A percentile compares a stretch with the other conserved stretches of the same genome.
These are phyloP conservation scores for Sordariomycetes sp. DNA, from an alignment of 2,329 filamentous ascomycete species.

Conservation along the genomic window DNA sequence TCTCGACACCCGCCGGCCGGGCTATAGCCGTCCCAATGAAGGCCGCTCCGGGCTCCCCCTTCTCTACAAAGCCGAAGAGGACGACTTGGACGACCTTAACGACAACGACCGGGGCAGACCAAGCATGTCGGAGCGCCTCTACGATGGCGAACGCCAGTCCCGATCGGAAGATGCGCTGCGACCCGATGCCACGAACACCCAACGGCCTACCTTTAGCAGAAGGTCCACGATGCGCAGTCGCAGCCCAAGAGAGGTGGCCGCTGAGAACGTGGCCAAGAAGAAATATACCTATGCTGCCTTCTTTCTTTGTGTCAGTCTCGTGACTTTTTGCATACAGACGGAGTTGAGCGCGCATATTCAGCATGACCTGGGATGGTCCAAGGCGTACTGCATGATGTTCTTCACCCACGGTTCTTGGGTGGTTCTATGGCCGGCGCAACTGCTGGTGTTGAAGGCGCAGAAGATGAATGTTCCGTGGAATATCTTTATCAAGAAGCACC, in stretches of 20 bases:
- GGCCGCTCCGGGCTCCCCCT: conserved; percentile 34
- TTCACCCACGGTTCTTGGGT: conserved; percentile 93
- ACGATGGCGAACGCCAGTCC: neutral
- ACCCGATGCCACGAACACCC: too few species aligned
- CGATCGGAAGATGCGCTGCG: too few species aligned
- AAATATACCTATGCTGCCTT: conserved; percentile 83
- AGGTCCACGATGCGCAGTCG: conserved; percentile 67
- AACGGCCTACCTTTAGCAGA: conserved; percentile 15
- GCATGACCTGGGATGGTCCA: conserved; percentile 85
- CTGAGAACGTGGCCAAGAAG: conserved; percentile 47
- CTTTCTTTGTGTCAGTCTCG: conserved; percentile 73
- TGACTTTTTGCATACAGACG: conserved; percentile 89
- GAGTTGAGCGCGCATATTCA: conserved; percentile 95
- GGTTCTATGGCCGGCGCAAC: conserved; percentile 78
- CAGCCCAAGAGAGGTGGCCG: conserved; percentile 49
- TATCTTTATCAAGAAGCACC: conserved; percentile 68
- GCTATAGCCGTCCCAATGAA: conserved; percentile 28
- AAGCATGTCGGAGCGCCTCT: conserved; percentile 4
- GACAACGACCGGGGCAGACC: conserved; percentile 14
- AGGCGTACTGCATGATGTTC: conserved; percentile 99
- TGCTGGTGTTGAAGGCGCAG: conserved; percentile 70
- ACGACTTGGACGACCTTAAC: conserved; percentile 12
- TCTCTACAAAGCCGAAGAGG: conserved; percentile 22
- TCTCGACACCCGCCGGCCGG: neutral
- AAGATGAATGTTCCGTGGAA: conserved; percentile 72